Conservation (phyloP, 176 grass and related monocot species). For the Alopecurus myosuroides region DNA sequence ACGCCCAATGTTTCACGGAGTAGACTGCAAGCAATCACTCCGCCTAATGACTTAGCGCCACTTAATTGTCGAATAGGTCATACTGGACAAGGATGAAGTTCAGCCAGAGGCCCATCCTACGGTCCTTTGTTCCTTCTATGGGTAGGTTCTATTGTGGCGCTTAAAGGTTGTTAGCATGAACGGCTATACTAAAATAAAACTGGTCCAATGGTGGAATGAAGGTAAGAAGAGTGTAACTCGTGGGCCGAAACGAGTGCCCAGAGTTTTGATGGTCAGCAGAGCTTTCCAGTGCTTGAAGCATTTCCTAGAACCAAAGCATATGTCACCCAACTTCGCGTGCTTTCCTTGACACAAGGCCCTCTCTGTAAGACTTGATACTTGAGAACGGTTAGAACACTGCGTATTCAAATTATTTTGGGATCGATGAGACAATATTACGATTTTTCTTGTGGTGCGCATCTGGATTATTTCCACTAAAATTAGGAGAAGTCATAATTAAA, state of each 20-base stretch:
- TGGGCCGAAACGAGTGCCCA: background rate
- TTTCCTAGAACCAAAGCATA: background rate
- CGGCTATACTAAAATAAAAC: background rate
- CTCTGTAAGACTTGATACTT: background rate
- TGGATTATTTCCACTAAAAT: background rate
- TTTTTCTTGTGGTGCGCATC: background rate
- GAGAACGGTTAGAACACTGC: background rate
- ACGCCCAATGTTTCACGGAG: background rate
- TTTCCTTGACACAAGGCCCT: background rate
- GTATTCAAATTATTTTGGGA: background rate
- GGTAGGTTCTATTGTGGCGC: background rate
- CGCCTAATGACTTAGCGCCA: background rate
- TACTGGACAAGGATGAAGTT: background rate
- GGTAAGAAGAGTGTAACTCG: background rate
- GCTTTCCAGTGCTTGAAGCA: background rate
- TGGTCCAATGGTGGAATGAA: background rate
- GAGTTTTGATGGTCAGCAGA: background rate
- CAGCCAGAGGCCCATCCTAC: background rate
- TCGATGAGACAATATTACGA: background rate
- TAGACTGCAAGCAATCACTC: background rate
- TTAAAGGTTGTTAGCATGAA: background rate
- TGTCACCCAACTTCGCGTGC: background rate
- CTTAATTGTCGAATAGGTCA: background rate
- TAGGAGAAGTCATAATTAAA: background rate
- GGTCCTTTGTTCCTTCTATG: background rate